Percentiles rank a stretch among this genome's conserved stretches.
Conservation (phyloP, 2,329 filamentous ascomycete species). For the Aspergillus fijiensis region DNA sequence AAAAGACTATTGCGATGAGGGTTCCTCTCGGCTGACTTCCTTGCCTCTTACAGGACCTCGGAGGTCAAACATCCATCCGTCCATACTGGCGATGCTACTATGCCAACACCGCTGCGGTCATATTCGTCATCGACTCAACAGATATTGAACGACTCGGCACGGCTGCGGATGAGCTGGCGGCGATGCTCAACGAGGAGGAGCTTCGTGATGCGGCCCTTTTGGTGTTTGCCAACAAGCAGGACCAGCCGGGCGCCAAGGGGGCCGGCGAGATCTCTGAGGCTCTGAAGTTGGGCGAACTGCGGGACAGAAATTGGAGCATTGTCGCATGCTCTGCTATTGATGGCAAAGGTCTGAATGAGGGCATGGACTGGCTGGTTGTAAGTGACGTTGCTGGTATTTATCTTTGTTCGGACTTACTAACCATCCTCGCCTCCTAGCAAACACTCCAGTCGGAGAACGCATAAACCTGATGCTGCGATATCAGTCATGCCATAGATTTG, state of each 20-base stretch:
- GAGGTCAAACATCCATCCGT: slow-evolving; percentile 96
- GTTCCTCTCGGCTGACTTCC: not conserved
- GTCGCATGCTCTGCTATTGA: slow-evolving; percentile 96
- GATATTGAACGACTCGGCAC: slow-evolving; percentile 94
- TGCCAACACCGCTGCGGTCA: slow-evolving; percentile 94
- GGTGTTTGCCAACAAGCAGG: slow-evolving; percentile 98
- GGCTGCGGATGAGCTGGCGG: slow-evolving; percentile 84
- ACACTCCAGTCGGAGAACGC: slow-evolving; percentile 46
- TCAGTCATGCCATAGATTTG: slow-evolving; percentile 32
- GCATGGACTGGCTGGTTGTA: slow-evolving; percentile 98
- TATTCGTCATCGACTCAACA: slow-evolving; percentile 97
- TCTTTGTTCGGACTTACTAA: slow-evolving; percentile 11
- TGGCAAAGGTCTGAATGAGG: slow-evolving; percentile 89
- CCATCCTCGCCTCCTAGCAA: slow-evolving; percentile 32
- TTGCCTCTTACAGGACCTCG: slow-evolving; percentile 65
- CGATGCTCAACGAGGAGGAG: slow-evolving; percentile 97
- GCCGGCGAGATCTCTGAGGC: slow-evolving; percentile 96
- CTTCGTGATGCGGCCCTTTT: slow-evolving; percentile 86
- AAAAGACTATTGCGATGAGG: not conserved
- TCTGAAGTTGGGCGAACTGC: slow-evolving; percentile 81
- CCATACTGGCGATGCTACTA: slow-evolving; percentile 99
- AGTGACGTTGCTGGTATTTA: slow-evolving; percentile 32
- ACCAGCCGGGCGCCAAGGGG: slow-evolving; percentile 93
- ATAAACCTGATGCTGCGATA: slow-evolving; percentile 33
- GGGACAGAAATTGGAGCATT: slow-evolving; percentile 98